Conservation (phyloP, 192 early-diverging fungal genomes). For the Gamsiella multidivaricata region DNA sequence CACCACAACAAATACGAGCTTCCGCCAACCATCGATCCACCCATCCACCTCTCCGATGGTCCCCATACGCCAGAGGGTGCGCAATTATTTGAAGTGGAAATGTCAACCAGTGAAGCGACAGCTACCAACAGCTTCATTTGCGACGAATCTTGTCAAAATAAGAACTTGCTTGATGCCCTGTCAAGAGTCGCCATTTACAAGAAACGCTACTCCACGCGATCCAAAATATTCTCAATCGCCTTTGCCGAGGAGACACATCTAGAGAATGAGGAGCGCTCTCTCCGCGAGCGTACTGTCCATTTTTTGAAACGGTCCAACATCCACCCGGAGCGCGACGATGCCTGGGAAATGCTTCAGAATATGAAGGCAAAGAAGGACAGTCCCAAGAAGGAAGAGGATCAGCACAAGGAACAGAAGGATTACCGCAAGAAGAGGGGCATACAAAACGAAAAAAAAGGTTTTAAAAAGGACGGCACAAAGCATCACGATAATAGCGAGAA, state of each 20-base stretch:
- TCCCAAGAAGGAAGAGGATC: background rate
- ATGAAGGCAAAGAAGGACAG: slow-evolving; percentile 14
- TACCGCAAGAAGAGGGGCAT: background rate
- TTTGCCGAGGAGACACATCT: background rate
- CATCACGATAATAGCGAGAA: background rate
- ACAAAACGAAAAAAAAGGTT: too few relatives aligned
- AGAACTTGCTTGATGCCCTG: slow-evolving; percentile 31
- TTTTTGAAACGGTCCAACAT: slow-evolving; percentile 33
- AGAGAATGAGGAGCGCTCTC: background rate
- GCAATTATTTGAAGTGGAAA: background rate
- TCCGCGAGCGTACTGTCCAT: slow-evolving; percentile 15
- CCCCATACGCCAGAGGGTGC: background rate
- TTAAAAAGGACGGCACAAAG: background rate
- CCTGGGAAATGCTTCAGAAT: background rate
- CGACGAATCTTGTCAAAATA: slow-evolving; percentile 12
- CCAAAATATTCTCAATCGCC: background rate
- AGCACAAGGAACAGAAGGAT: slow-evolving; percentile 7
- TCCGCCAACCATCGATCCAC: slow-evolving; percentile 19
- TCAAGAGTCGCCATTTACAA: slow-evolving; percentile 26
- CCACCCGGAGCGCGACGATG: slow-evolving; percentile 12
- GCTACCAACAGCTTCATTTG: background rate
- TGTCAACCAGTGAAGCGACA: background rate
- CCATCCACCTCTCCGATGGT: background rate
- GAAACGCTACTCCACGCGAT: slow-evolving; percentile 29
- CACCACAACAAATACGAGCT: slow-evolving; percentile 8